Evolutionary conservation across 768 basidiomycete species (phyloP).

Genomic region (Hericium erinaceus): DNA sequence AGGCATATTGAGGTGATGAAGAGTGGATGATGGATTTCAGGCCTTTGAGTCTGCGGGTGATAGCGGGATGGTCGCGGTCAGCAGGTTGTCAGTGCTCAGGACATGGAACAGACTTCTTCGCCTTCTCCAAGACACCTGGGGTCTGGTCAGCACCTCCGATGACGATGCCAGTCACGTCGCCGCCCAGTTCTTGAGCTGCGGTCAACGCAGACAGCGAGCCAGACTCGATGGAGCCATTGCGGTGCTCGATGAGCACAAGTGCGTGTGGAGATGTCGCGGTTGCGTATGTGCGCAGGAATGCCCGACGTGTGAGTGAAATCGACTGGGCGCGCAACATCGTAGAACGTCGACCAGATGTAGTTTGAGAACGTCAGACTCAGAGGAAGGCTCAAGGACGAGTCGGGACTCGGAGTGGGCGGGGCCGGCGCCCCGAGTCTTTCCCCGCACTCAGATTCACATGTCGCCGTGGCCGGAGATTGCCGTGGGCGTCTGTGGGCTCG

Average conservation of each 20-base stretch:
- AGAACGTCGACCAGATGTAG: too few species aligned
- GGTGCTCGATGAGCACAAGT: slow-evolving; percentile 87
- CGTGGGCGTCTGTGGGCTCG: not conserved
- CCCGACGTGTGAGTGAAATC: not conserved
- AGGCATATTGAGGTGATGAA: slow-evolving; percentile 56
- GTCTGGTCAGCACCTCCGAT: slow-evolving; percentile 65
- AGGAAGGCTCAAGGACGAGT: too few species aligned
- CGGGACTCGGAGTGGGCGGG: too few species aligned
- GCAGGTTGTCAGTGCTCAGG: not conserved
- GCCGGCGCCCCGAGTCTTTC: too few species aligned
- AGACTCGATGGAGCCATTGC: slow-evolving; percentile 70
- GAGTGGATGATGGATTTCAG: slow-evolving; percentile 62
- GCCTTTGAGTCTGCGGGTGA: slow-evolving; percentile 48
- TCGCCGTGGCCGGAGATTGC: not conserved
- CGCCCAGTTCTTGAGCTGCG: slow-evolving; percentile 80
- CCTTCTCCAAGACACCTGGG: slow-evolving; percentile 55
- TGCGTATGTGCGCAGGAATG: slow-evolving; percentile 40
- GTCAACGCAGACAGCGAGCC: slow-evolving; percentile 86
- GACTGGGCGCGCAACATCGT: slow-evolving; percentile 5
- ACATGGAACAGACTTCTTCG: slow-evolving; percentile 55
- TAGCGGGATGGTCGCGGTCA: not conserved
- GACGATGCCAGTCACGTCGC: slow-evolving; percentile 73
- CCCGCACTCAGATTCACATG: not conserved
- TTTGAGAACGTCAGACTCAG: too few species aligned
- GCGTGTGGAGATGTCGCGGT: slow-evolving; percentile 57